Conservation (phyloP, 805 yeast genomes). For the Candida adriatica region DNA sequence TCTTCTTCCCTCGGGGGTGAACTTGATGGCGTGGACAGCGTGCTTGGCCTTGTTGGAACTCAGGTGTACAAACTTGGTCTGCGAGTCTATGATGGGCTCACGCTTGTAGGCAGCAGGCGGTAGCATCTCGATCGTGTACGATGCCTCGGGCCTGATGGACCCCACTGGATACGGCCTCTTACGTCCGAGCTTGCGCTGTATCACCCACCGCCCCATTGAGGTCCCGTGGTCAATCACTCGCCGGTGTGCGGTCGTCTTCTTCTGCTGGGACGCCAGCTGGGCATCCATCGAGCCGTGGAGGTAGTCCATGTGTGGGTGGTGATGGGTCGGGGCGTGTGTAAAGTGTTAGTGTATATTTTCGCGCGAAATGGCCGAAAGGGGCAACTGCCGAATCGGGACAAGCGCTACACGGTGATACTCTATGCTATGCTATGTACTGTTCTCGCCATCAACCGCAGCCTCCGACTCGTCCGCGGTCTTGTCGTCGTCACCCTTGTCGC, state of each 20-base stretch:
- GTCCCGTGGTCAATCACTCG: slow-evolving; percentile 77
- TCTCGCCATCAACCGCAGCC: no score
- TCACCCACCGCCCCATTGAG: slow-evolving; percentile 59
- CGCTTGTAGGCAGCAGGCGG: slow-evolving; percentile 57
- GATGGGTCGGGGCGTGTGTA: no score
- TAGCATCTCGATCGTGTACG: slow-evolving; percentile 53
- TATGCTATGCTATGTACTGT: no score
- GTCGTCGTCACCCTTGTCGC: slow-evolving; percentile 7
- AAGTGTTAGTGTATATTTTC: no score
- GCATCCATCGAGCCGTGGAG: slow-evolving; percentile 22
- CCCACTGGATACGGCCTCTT: slow-evolving; percentile 37
- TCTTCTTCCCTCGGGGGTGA: slow-evolving; percentile 97
- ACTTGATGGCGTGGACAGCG: slow-evolving; percentile 80
- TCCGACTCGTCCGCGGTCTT: background rate
- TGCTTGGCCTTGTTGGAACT: slow-evolving; percentile 89
- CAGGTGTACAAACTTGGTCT: slow-evolving; percentile 81
- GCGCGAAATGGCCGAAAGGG: no score
- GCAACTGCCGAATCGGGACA: no score
- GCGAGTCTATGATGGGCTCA: slow-evolving; percentile 53
- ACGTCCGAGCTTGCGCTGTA: slow-evolving; percentile 37
- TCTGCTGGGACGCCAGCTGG: slow-evolving; percentile 35
- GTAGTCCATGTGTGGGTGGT: no score
- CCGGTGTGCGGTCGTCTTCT: slow-evolving; percentile 44
- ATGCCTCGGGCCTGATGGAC: slow-evolving; percentile 57
- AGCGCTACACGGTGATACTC: no score